phyloP scores from a whole-genome alignment of 2,329 filamentous ascomycete genomes.

The Bipolaris victoriae region DNA sequence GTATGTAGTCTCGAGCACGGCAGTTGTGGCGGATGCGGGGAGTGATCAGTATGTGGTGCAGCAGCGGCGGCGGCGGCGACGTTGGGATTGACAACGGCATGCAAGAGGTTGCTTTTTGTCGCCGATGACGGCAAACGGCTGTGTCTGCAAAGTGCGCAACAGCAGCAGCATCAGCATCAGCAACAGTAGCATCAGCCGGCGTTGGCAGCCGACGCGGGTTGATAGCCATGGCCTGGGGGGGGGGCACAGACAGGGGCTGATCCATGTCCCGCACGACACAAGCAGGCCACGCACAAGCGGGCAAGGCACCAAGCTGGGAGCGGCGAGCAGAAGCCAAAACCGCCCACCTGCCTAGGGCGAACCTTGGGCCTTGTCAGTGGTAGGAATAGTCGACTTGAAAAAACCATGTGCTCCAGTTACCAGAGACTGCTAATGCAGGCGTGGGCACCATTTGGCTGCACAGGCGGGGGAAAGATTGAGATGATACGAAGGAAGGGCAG shows the following conservation, averaged over 20 bases:
- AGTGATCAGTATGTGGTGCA: too few species aligned
- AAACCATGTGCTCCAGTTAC: constrained; percentile 9
- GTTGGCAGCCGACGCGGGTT: constrained; percentile 1
- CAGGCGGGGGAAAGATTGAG: too few species aligned
- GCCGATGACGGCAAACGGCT: too few species aligned
- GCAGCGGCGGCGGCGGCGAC: too few species aligned
- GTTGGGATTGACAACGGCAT: too few species aligned
- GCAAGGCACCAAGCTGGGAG: background rate
- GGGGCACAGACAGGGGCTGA: constrained; percentile 21
- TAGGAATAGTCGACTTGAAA: background rate
- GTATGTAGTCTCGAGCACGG: too few species aligned
- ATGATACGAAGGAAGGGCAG: background rate
- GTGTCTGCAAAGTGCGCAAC: too few species aligned
- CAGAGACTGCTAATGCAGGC: too few species aligned
- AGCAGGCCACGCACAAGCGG: constrained; percentile 12
- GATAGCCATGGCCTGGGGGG: constrained; percentile 1
- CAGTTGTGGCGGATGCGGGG: too few species aligned
- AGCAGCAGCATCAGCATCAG: too few species aligned
- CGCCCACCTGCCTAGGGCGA: constrained; percentile 12
- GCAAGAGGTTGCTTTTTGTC: background rate
- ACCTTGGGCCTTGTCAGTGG: constrained; percentile 11
- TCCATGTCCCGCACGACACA: constrained; percentile 18
- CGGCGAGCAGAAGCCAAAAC: constrained; percentile 23
- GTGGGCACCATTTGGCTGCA: too few species aligned
- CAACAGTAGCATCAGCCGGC: background rate